Percentiles rank a stretch among this genome's conserved stretches.
Conservation (phyloP, 2,329 filamentous ascomycete species). For the Alternaria metachromatica region DNA sequence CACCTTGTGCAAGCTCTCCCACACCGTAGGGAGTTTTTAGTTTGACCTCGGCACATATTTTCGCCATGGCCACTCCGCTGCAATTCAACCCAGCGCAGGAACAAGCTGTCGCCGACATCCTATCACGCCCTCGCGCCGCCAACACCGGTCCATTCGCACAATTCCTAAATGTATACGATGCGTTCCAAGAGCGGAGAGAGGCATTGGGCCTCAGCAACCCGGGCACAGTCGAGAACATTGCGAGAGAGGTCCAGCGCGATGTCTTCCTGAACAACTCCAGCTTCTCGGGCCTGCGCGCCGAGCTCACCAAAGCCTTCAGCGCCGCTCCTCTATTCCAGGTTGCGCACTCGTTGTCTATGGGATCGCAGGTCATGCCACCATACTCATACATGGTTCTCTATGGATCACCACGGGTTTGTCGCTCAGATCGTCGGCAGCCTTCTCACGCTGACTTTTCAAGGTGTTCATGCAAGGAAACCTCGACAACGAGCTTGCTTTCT, state of each 20-base stretch:
- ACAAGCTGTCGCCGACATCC: constrained; percentile 60
- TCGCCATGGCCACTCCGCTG: constrained; percentile 38
- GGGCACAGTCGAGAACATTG: constrained; percentile 87
- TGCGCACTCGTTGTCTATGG: constrained; percentile 95
- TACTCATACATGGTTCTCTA: constrained; percentile 96
- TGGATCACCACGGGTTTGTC: constrained; percentile 84
- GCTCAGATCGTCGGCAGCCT: constrained; percentile 4
- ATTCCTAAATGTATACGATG: constrained; percentile 77
- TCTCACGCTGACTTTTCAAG: constrained; percentile 57
- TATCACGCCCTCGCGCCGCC: constrained; percentile 59
- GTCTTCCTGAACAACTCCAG: constrained; percentile 95
- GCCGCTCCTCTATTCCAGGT: constrained; percentile 94
- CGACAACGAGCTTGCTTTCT: constrained; percentile 89
- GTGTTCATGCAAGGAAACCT: constrained; percentile 94
- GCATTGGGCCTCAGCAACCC: constrained; percentile 90
- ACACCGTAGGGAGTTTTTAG: constrained; percentile 10
- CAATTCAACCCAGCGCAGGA: constrained; percentile 44
- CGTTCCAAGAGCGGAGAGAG: constrained; percentile 84
- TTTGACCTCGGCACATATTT: constrained; percentile 7
- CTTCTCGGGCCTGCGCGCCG: constrained; percentile 94
- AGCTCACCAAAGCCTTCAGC: constrained; percentile 96
- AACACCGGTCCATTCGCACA: constrained; percentile 76
- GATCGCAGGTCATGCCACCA: constrained; percentile 84
- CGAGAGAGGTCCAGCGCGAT: constrained; percentile 93
- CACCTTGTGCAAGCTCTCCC: constrained; percentile 19